These are phyloP conservation scores for Dendrobium officinale DNA, from an alignment of 106 monocot species.

Conservation along the genomic window DNA sequence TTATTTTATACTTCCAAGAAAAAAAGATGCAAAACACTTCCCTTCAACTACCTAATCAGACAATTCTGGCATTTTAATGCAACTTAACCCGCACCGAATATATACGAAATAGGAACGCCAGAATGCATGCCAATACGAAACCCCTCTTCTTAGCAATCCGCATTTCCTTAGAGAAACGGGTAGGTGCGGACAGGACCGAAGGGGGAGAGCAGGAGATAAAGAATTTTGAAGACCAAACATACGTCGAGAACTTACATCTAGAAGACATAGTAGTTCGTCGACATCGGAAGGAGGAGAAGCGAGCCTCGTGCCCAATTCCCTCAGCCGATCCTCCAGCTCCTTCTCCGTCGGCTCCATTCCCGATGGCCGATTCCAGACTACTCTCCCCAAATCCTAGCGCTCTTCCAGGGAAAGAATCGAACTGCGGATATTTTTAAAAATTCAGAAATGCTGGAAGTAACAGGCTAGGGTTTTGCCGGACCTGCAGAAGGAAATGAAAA, in stretches of 20 bases:
- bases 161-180: not conserved
- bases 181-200: not conserved
- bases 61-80: not conserved
- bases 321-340: slow-evolving; percentile 38
- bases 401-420: not conserved
- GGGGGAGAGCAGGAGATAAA: not conserved
- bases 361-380: not conserved
- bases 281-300: slow-evolving; percentile 23
- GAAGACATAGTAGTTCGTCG: slow-evolving; percentile 41
- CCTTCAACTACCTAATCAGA: not conserved
- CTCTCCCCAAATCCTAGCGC: not conserved
- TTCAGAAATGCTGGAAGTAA: not conserved
- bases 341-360: slow-evolving; percentile 32
- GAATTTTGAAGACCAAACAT: not conserved
- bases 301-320: slow-evolving; percentile 35
- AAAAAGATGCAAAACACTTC: not conserved
- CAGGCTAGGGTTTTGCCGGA: not conserved
- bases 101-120: not conserved
- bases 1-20: not conserved
- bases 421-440: not conserved
- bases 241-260: slow-evolving; percentile 29
- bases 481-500: not conserved
- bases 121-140: not conserved
- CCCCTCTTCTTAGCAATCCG: not conserved
- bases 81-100: not conserved